Conservation (phyloP, 441 rosid genomes). For the Erodium trifolium region DNA sequence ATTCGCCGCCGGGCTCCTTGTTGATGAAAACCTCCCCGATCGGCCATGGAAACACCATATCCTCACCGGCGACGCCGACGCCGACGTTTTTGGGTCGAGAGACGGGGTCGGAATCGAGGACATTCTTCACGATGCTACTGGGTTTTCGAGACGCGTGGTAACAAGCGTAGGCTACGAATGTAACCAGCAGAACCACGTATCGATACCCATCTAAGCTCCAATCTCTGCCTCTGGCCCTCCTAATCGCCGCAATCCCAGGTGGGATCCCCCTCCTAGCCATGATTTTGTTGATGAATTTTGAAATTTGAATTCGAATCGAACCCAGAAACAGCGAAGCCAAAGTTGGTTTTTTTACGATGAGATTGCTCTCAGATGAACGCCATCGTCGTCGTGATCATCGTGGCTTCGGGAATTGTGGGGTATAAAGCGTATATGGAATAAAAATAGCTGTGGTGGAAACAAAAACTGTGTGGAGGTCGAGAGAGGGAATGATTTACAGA, state of each 20-base stretch:
- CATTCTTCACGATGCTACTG: conserved; percentile 85
- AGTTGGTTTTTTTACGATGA: background rate
- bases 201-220: conserved; percentile 59
- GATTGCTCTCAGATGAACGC: background rate
- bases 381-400: background rate
- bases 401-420: background rate
- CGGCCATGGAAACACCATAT: background rate
- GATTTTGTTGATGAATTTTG: background rate
- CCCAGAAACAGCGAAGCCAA: background rate
- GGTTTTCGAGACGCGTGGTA: conserved; percentile 88
- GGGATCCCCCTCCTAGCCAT: conserved; percentile 54
- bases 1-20: conserved; percentile 14
- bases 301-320: no score
- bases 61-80: background rate
- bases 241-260: conserved; percentile 34
- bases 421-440: no score
- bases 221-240: conserved; percentile 37
- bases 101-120: conserved; percentile 25
- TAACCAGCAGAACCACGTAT: conserved; percentile 48
- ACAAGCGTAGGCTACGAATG: background rate
- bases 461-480: background rate
- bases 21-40: conserved; percentile 22
- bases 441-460: background rate
- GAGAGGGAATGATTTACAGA: background rate
- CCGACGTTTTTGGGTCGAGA: background rate